These are phyloP conservation scores for Mortierella claussenii DNA, from an alignment of 192 early-diverging fungal genomes.

Conservation along the genomic window DNA sequence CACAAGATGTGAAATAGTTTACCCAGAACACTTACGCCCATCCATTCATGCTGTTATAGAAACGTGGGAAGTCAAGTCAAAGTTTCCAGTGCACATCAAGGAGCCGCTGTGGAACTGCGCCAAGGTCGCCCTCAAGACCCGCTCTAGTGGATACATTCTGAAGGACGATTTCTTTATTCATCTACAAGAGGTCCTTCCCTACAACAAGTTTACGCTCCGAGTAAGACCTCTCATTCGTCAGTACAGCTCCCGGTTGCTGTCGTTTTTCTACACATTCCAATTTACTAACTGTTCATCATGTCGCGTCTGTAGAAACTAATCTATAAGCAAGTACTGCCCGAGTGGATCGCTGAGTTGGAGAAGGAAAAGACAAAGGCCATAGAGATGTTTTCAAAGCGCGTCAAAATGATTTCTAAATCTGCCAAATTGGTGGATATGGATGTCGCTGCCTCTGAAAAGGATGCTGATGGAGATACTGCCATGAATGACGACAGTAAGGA, in stretches of 20 bases:
- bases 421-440: slow-evolving; percentile 11
- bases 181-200: slow-evolving; percentile 59
- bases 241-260: no score
- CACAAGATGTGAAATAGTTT: neutral
- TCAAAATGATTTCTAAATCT: slow-evolving; percentile 11
- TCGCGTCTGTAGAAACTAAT: slow-evolving; percentile 28
- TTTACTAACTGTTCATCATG: neutral
- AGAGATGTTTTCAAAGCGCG: slow-evolving; percentile 10
- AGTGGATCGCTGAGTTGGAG: slow-evolving; percentile 34
- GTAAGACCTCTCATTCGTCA: no score
- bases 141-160: slow-evolving; percentile 48
- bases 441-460: neutral
- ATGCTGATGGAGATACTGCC: slow-evolving; percentile 29
- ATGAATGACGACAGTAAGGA: slow-evolving; percentile 35
- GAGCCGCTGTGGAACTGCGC: slow-evolving; percentile 46
- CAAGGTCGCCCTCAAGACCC: slow-evolving; percentile 23
- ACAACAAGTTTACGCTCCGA: slow-evolving; percentile 63
- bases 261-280: no score
- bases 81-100: slow-evolving; percentile 58
- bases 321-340: slow-evolving; percentile 31
- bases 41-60: slow-evolving; percentile 31
- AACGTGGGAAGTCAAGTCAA: slow-evolving; percentile 60
- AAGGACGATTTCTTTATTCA: slow-evolving; percentile 58
- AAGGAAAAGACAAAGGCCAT: slow-evolving; percentile 9
- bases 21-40: neutral